Evolutionary conservation across 2,329 filamentous ascomycete species (phyloP), one percentile per base, ranked within the genome.

Genomic region (Aspergillus sp.): DNA sequence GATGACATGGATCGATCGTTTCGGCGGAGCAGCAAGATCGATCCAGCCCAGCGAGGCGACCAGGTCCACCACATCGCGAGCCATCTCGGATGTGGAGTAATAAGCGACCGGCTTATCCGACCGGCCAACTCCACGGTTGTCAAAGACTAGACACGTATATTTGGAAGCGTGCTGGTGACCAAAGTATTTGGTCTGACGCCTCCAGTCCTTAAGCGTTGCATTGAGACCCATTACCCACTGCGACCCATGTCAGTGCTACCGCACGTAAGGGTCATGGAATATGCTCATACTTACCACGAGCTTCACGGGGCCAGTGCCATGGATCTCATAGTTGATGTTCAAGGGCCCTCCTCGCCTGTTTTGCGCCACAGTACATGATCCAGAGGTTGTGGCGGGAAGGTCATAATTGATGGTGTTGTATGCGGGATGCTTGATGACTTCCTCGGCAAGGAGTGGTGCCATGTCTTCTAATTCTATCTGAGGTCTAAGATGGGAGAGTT

Each of bases 41-140:
- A 74, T 87, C 90, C 91, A 96, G 63, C 86, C 87, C 9, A 95
- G 73, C 68, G 90, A 84, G 65, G 88, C 84, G 19, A 86, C 69
- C 17, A 95, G 79, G 69, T 95, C 91, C 65, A 93, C 72, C 23
- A 85, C 76, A 77, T 97, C 92, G 62, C 82, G 85, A 21, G 92
- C 92, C 92, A 97, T 96, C 68, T 91, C 89, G 41, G 85, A 88
- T 2, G 92, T 95, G 30, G 89, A 89, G 80, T 96, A 97, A 45
- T 91, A 86, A 69, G 84, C 81, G 21, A 90, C 72, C 0, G 92
- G 92, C 74, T 90, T 92, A 78, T 91, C 90, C 52, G 89, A 92
- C 63, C 84, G 84, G 59, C 92, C 92, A 72, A 96, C 89, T 64
- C 92, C 92, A 67, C 92, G 87, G 78, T 96, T 96, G 79, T 96